These are phyloP conservation scores for Simplicillium aogashimaense DNA, from an alignment of 2,329 filamentous ascomycete species.

Conservation along the genomic window DNA sequence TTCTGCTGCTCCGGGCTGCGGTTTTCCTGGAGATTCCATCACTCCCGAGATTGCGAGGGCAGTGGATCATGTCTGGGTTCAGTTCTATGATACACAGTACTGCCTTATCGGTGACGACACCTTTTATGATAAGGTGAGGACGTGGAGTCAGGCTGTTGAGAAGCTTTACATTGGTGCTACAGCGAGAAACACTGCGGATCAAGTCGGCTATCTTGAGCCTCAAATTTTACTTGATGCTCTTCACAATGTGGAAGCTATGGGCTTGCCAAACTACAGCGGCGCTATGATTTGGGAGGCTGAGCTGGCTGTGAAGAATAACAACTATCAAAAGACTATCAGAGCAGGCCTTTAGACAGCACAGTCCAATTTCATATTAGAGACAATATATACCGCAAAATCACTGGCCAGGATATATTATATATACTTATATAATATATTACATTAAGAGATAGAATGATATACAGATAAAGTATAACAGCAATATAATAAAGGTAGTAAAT, in stretches of 20 bases:
- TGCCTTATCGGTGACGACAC: constrained; percentile 36
- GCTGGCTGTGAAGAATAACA: constrained; percentile 41
- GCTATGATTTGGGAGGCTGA: constrained; percentile 57
- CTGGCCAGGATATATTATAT: no score
- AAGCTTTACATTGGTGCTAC: constrained; percentile 50
- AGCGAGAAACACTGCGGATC: constrained; percentile 34
- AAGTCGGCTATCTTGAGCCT: constrained; percentile 39
- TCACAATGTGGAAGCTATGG: constrained; percentile 29
- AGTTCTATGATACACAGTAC: constrained; percentile 58
- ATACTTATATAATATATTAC: no score
- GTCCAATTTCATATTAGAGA: no score
- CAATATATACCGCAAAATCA: no score
- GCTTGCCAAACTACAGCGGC: constrained; percentile 48
- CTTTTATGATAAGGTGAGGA: constrained; percentile 52
- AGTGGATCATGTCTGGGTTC: constrained; percentile 48
- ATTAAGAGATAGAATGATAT: no score
- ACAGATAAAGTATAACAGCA: no score
- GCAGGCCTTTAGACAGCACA: background rate
- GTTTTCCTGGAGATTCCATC: constrained; percentile 44
- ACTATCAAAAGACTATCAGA: constrained; percentile 13
- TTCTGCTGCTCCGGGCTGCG: constrained; percentile 55
- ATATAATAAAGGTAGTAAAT: no score
- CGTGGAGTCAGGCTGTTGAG: constrained; percentile 49
- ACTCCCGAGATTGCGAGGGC: constrained; percentile 15
- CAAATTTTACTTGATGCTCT: constrained; percentile 34